Base-by-base conservation (phyloP, 441 rosid species). In the Euphorbia schlechtendalii region DNA sequence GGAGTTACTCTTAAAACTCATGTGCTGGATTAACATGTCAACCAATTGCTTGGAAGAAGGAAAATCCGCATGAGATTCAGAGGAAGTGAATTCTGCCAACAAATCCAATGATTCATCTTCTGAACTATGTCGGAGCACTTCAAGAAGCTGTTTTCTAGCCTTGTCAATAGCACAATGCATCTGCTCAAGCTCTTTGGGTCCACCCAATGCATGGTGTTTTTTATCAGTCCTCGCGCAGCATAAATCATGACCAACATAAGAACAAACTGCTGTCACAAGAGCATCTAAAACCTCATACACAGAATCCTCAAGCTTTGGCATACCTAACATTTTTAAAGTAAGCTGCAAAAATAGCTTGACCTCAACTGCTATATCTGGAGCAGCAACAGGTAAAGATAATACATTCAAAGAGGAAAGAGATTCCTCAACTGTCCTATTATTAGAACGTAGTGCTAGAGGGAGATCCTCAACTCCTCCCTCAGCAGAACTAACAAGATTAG, bases 391-490 rank as follows among this genome's bases (percentile, higher is more conserved):
- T 61, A 80, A 75, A 64, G 92, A 80, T 76, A 85, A 82, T 69
- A 81, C 82, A 69, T 78, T 85, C 66, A 91, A 76, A 73, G 93
- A 81, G 63, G 84, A 76, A 61, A 83, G 78, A 17, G 86, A 81
- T 83, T 89, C 96, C 74, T 84, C 90, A 80, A 81, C 78, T 69
- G 81, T 81, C 72, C 83, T 74, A 77, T 77, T 82, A 72, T 82
- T 79, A 63, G 96, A 78, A 69, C 76, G 92, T 69, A 94, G 71
- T 49, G 90, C 89, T 77, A 87, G 74, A 61, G 97, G 99, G 63
- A 90, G 83, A 76, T 94, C 97, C 71, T 94, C 99, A 69, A 89
- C 92, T 73, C 86, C 85, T 67, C 94, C 99, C 46, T 87, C 96
- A 65, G 83, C 82, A 69, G 96, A 87, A 80, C 84, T 82, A 74